phyloP scores from a whole-genome alignment of 441 rosid genomes.

The Hura crepitans region DNA sequence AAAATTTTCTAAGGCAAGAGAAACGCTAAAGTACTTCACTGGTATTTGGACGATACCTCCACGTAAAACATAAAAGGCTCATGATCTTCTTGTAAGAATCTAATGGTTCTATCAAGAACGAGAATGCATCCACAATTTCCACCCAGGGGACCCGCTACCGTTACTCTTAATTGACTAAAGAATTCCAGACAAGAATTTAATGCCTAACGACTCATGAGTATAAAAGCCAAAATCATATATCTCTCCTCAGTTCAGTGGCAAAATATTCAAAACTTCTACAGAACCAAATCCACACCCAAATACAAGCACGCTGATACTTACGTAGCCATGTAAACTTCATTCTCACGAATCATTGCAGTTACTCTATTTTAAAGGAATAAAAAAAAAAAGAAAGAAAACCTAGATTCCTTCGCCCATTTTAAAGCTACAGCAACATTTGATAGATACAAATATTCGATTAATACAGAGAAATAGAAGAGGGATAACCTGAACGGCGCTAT shows the following conservation, averaged over 20 bases:
- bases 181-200: neutral
- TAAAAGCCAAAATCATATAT: conserved; percentile 16
- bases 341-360: neutral
- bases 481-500: conserved; percentile 83
- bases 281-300: neutral
- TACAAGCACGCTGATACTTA: neutral
- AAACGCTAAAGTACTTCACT: neutral
- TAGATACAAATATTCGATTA: neutral
- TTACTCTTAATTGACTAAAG: conserved; percentile 1
- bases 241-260: neutral
- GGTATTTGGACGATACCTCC: neutral
- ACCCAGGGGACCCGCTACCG: neutral
- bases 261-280: neutral
- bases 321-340: neutral
- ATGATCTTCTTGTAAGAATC: neutral
- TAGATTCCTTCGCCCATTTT: conserved; percentile 9
- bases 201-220: neutral
- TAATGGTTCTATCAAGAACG: neutral
- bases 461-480: neutral
- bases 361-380: neutral
- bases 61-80: neutral
- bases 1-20: neutral
- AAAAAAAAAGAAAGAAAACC: neutral
- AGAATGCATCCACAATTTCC: neutral
- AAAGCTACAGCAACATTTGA: neutral